Base-by-base conservation (phyloP, 495 filamentous ascomycete species). In the Viridothelium virens region DNA sequence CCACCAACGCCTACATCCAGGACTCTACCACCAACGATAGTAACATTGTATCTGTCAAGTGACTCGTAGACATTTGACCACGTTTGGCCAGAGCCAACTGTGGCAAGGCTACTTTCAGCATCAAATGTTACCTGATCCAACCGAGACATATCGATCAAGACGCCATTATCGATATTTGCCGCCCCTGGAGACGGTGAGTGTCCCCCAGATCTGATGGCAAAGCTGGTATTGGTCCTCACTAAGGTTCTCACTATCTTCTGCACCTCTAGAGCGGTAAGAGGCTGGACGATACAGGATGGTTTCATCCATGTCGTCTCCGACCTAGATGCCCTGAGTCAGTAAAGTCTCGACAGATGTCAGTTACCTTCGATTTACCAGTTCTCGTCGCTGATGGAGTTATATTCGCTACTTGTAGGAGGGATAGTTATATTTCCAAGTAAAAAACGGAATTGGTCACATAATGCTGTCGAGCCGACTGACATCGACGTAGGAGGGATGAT, bases 41-140 rank as follows among this genome's bases (percentile, higher is more conserved):
- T 16, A 6, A 76, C 16, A n/a, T 56, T 36, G 33, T 59, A 11
- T 12, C 53, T 6, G 39, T 70, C 71, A 2, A 74, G 56, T 7
- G 39, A 16, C 41, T 34, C 12, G 48, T 74, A 77, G 2, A 75
- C 71, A 34, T 74, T 48, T 12, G 10, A 12, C 74, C 72, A 75
- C 31, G 56, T n/a, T n/a, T 66, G 68, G 3, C 74, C 74, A 34
- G 73, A 41, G 9, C 72, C 72, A 41, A 76, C 31, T 12, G 16
- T 46, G 0, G 59, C 48, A 16, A 38, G 64, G 10, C n/a, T 16
- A 12, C 77, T 71, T 31, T 81, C 78, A n/a, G 74, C 72, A n/a
- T 82, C 77, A 5, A 82, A 70, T 5, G 72, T 77, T 62, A 84
- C 72, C 38, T 78, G 72, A 56, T 83, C 77, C 9, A 86, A 67